These are phyloP conservation scores for Endothia cerciana DNA, from an alignment of 2,329 filamentous ascomycete genomes.

Conservation along the genomic window DNA sequence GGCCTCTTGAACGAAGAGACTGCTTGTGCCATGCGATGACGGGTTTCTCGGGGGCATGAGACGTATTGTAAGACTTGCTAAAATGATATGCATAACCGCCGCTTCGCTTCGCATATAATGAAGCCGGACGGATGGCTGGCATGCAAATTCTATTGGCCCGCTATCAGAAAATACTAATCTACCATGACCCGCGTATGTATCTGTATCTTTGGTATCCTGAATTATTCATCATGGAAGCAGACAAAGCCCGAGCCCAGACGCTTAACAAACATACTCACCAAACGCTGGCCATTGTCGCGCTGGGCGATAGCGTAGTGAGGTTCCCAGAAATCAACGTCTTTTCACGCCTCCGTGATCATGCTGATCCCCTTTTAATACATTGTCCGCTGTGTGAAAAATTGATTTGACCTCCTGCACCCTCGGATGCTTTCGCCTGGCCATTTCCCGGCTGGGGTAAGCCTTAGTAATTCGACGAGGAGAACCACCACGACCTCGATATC, in stretches of 20 bases:
- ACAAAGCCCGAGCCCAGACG: not conserved
- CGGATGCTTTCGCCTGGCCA: too few species aligned
- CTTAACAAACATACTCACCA: not conserved
- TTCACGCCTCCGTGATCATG: not conserved
- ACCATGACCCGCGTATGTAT: not conserved
- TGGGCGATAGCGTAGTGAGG: not conserved
- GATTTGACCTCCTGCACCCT: too few species aligned
- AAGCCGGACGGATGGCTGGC: not conserved
- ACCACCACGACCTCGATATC: too few species aligned
- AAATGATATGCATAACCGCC: not conserved
- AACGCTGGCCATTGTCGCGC: not conserved
- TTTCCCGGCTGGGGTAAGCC: too few species aligned
- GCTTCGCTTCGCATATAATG: not conserved
- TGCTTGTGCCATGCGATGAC: not conserved
- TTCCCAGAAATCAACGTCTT: not conserved
- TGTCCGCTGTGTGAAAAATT: too few species aligned
- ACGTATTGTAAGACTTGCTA: too few species aligned
- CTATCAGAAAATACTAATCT: constrained; percentile 1
- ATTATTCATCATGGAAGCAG: constrained; percentile 10
- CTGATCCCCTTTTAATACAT: not conserved
- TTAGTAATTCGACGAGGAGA: too few species aligned
- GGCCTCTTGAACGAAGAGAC: not conserved
- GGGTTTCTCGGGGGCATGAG: not conserved
- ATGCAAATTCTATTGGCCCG: not conserved
- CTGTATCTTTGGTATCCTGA: constrained; percentile 15